Base-by-base conservation (phyloP, 148 eudicot species). In the Cornus suecica region DNA sequence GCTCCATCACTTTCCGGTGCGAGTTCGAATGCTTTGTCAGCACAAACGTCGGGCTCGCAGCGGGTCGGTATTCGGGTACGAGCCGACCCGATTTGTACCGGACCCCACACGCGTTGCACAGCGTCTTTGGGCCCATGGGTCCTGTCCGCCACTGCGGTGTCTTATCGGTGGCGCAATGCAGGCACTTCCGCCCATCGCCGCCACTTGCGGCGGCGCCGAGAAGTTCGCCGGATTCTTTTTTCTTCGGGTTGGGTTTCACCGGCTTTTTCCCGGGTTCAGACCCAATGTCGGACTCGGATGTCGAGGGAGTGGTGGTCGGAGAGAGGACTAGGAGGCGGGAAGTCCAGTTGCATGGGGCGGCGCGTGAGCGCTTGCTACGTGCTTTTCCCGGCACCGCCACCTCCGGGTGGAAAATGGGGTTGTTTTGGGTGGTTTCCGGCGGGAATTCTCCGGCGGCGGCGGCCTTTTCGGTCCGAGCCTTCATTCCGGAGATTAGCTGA, bases 71-170 rank as follows among this genome's bases (percentile, higher is more conserved):
- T 77, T 95, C 99, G 1, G 99, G 97, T 48, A 91, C 92, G 4
- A 95, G 87, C 58, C 97, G 82, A 27, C 99, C 99, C 56, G 91
- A 89, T 82, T 89, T 91, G 80, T 87, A 91, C 68, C 97, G 60
- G 1, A 95, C 99, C 18, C 99, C 99, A 6, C 99, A 95, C 0
- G 99, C 99, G 10, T 95, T 95, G 77, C 99, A 95, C 2, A 95
- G 84, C 0, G 97, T 95, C 72, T 90, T 92, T 7, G 97, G 96
- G 25, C 99, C 99, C 87, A 85, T 74, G 2, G 99, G 99, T 54
- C 99, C 99, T 0, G 94, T 83, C 66, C 99, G 82, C 99, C 99
- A 95, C 61, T 95, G 97, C 2, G 99, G 99, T n/a, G 99, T 95
- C 83, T 89, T 92, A 63, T 88, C 92, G 0, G 97, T 84, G 4